Conservation (phyloP, 345 rosid genomes). For the Physaria fendleri region DNA sequence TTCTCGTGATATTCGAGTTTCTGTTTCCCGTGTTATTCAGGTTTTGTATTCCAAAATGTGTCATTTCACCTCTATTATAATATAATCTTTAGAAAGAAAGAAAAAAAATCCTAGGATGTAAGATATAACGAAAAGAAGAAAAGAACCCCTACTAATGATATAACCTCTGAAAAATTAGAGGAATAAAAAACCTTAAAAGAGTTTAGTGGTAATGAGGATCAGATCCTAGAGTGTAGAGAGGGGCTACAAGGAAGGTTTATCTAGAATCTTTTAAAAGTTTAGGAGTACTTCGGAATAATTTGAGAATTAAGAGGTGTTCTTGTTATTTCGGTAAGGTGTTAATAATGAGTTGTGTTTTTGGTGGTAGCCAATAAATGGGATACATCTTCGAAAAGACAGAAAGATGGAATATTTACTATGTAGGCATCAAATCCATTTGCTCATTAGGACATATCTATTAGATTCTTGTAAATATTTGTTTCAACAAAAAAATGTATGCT, state of each 20-base stretch:
- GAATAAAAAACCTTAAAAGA: not conserved
- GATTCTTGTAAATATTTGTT: conserved; percentile 2
- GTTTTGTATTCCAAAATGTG: too few species aligned
- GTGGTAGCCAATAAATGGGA: conserved; percentile 12
- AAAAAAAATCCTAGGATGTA: too few species aligned
- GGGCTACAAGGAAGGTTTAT: not conserved
- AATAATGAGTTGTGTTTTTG: too few species aligned
- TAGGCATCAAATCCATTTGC: conserved; percentile 12
- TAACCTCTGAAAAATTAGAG: too few species aligned
- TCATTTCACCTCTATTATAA: too few species aligned
- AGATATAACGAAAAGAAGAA: too few species aligned
- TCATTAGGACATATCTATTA: too few species aligned
- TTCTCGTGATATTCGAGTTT: too few species aligned
- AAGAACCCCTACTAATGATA: too few species aligned
- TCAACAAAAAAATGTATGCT: conserved; percentile 5
- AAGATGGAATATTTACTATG: not conserved
- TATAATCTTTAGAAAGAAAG: too few species aligned
- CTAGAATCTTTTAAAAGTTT: not conserved
- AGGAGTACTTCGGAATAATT: conserved; percentile 13
- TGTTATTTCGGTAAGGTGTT: not conserved
- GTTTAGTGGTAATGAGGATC: not conserved
- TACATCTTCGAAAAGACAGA: not conserved
- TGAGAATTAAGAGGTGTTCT: conserved; percentile 1
- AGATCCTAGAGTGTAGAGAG: conserved; percentile 15
- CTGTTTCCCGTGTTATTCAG: too few species aligned